Evolutionary conservation across 768 basidiomycete species (phyloP), one percentile per base, ranked within the genome.

Genomic region (Podaxis sp.): DNA sequence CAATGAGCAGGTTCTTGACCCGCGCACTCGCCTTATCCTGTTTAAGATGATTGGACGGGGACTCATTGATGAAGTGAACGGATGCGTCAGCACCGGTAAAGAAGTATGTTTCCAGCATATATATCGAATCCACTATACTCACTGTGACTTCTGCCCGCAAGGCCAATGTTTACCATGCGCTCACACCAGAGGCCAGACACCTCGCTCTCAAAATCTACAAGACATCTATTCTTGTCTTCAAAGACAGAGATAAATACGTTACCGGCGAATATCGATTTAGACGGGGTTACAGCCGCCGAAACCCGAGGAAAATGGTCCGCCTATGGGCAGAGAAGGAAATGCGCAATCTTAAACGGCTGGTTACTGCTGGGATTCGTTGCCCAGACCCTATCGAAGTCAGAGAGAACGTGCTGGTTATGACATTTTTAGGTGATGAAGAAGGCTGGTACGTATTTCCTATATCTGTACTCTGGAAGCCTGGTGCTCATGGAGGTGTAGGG

Each of bases 271-370:
- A 91, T 73, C 88, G 97, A n/a, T 99, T 99, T 78, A 83, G 93
- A 53, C 84, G 89, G 60, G 96, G 96, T 26, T 94, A 94, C 75
- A 88, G 86, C 71, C 88, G 89, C 65, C 54, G 61, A 11, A 99
- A 99, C 72, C 96, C 97, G 15, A 86, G 97, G 28, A 99, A 99
- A 77, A 99, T 99, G 96, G 96, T 99, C 20, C 84, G 95, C 15
- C 75, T 99, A 2, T 99, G 97, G 97, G 97, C 97, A 2, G 97
- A 99, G 76, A 99, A 99, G 77, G 97, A 99, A 75, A 91, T 98
- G 90, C 87, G 97, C 24, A 99, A 99, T 72, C 77, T 99, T 65
- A 89, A 90, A 71, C 84, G 97, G 36, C 77, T 99, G 51, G 81
- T 84, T 8, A 76, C 87, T n/a, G 93, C 93, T 20, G 95, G 92